phyloP scores from a whole-genome alignment of 441 rosid genomes.

The Euphorbia schlechtendalii region DNA sequence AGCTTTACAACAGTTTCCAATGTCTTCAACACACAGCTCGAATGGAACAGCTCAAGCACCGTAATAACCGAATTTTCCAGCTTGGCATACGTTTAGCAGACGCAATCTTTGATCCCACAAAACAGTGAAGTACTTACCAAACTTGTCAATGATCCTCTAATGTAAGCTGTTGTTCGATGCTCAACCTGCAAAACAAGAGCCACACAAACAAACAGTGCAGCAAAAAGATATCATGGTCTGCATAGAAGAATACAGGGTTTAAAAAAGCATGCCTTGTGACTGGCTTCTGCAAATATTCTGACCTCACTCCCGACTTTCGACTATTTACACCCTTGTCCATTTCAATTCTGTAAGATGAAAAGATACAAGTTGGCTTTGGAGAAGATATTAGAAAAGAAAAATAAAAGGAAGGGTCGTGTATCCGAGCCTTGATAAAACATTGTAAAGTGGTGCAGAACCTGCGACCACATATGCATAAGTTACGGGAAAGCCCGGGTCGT shows the following conservation, averaged over 20 bases:
- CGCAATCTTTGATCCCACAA: background rate
- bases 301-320: constrained; percentile 62
- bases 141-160: background rate
- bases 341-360: constrained; percentile 17
- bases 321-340: constrained; percentile 33
- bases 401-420: constrained; percentile 23
- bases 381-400: constrained; percentile 3
- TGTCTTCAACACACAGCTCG: constrained; percentile 13
- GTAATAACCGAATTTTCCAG: constrained; percentile 5
- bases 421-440: constrained; percentile 28
- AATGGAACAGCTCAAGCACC: constrained; percentile 10
- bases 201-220: constrained; percentile 25
- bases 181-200: constrained; percentile 40
- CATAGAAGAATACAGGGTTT: constrained; percentile 23
- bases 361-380: constrained; percentile 18
- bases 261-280: constrained; percentile 54
- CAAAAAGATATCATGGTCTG: constrained; percentile 41
- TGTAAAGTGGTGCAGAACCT: constrained; percentile 58
- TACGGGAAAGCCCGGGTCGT: constrained; percentile 11
- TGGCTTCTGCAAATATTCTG: constrained; percentile 61
- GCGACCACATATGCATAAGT: constrained; percentile 56
- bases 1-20: background rate
- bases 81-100: constrained; percentile 1
- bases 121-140: constrained; percentile 12
- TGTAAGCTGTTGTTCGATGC: constrained; percentile 37